Base-by-base conservation (phyloP, 495 filamentous ascomycete species). In the Podospora comata region DNA sequence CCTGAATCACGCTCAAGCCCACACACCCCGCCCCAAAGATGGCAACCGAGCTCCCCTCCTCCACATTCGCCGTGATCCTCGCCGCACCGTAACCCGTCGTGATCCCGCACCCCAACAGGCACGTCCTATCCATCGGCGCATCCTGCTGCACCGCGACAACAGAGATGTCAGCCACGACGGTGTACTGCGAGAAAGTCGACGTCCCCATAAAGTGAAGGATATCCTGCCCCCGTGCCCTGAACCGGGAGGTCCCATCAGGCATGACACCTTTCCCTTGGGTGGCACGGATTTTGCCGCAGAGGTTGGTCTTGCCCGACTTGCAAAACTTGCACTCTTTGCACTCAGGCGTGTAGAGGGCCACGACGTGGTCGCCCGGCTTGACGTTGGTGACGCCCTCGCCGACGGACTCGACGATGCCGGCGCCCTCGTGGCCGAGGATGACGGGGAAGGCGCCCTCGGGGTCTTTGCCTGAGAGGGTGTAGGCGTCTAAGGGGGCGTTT, bases 171-270 rank as follows among this genome's bases (percentile, higher is more conserved):
- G 95, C 94, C 15, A 99, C 93, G 68, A 99, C 95, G 58, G 96
- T 98, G 83, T 96, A 99, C 83, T 98, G 94, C 19, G 92, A 93
- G 86, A 99, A 99, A 73, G 95, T 99, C 18, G 93, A 97, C 63
- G 92, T 96, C 74, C 95, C 95, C 95, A 99, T 99, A 84, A 98
- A 99, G 84, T 99, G 95, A 39, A 99, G 88, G 62, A 99, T 86
- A 72, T 94, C 89, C 81, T 97, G 89, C 74, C 95, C 95, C 76
- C 93, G 94, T 82, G 91, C 93, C 76, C 86, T 91, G 88, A 99
- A 98, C 62, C 95, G 92, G 58, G 92, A 92, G 72, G 96, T 97
- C 65, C 95, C 96, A 78, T 99, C 95, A 55, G 95, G 95, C 94
- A 99, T 97, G 64, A 98, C 91, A 78, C 95, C 95, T 76, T 85